Evolutionary conservation across 2,329 filamentous ascomycete genomes (phyloP).

Genomic region (Pseudophaeomoniella oleicola): DNA sequence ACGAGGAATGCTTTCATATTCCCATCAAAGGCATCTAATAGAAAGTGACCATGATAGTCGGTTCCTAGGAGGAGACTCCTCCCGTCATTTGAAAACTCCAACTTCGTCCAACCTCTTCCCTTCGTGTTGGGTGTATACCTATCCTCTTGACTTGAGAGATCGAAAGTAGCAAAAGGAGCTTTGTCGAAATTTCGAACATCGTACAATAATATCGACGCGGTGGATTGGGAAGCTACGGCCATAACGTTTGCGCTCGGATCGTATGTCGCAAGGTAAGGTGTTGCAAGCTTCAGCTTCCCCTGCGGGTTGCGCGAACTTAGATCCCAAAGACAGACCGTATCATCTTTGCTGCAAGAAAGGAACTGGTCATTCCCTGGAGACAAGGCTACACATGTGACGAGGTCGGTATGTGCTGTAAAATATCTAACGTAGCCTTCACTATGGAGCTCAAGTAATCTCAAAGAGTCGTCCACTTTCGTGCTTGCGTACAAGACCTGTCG

Average conservation of each 20-base stretch:
- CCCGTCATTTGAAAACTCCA: constrained; percentile 94
- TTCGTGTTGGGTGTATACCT: constrained; percentile 33
- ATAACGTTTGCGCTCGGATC: constrained; percentile 89
- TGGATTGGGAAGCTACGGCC: constrained; percentile 69
- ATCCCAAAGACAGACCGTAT: constrained; percentile 86
- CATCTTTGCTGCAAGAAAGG: constrained; percentile 79
- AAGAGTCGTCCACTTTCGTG: constrained; percentile 81
- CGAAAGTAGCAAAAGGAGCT: constrained; percentile 73
- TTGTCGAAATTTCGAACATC: constrained; percentile 91
- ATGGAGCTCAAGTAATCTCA: constrained; percentile 73
- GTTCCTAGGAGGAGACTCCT: constrained; percentile 76
- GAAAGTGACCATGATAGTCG: constrained; percentile 68
- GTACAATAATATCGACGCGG: constrained; percentile 73
- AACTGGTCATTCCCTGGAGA: constrained; percentile 83
- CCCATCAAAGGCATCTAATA: constrained; percentile 88
- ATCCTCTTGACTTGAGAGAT: constrained; percentile 49
- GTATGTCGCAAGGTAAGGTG: constrained; percentile 72
- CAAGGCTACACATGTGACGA: constrained; percentile 70
- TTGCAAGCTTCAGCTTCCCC: constrained; percentile 66
- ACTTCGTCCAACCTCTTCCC: constrained; percentile 57
- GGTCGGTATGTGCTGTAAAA: constrained; percentile 76
- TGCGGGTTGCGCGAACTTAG: constrained; percentile 64
- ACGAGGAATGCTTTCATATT: constrained; percentile 58
- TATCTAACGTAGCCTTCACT: constrained; percentile 96
- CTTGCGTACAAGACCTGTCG: constrained; percentile 90